A percentile compares a stretch with the other conserved stretches of the same genome.
phyloP scores from a whole-genome alignment of 345 rosid genomes.

The Populus tremula region DNA sequence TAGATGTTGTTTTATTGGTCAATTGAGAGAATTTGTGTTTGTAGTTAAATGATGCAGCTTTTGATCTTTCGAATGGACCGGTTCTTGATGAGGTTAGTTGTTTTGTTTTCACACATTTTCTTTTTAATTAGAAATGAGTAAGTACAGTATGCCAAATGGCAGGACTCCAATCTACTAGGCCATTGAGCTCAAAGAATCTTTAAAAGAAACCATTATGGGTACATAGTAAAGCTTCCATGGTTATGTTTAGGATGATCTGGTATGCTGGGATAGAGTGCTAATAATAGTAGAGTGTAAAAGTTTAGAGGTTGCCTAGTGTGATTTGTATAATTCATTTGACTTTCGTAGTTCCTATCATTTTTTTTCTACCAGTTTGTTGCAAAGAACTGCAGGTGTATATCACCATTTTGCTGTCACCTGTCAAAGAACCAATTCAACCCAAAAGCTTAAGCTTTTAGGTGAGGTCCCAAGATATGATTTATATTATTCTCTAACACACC shows the following conservation, averaged over 20 bases:
- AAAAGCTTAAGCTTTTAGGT: too few species aligned
- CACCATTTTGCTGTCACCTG: not conserved
- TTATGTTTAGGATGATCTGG: too few species aligned
- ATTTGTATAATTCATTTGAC: too few species aligned
- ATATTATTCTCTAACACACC: too few species aligned
- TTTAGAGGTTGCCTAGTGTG: too few species aligned
- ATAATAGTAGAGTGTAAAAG: too few species aligned
- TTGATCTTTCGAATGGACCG: conserved; percentile 87
- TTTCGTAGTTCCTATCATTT: too few species aligned
- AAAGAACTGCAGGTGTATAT: not conserved
- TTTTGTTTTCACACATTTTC: not conserved
- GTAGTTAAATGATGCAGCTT: conserved; percentile 92
- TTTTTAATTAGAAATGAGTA: not conserved
- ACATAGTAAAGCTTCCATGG: not conserved
- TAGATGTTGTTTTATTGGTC: not conserved
- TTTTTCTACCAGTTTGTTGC: not conserved
- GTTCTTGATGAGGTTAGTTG: conserved; percentile 68
- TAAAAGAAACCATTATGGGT: not conserved
- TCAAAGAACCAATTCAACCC: too few species aligned
- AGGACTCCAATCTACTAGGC: not conserved
- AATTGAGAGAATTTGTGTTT: not conserved
- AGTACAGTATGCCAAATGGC: not conserved
- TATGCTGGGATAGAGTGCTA: too few species aligned
- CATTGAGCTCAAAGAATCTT: not conserved
- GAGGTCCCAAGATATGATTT: too few species aligned